Base-by-base conservation (phyloP, 2,329 filamentous ascomycete genomes). In the Chaetomium strumarium region DNA sequence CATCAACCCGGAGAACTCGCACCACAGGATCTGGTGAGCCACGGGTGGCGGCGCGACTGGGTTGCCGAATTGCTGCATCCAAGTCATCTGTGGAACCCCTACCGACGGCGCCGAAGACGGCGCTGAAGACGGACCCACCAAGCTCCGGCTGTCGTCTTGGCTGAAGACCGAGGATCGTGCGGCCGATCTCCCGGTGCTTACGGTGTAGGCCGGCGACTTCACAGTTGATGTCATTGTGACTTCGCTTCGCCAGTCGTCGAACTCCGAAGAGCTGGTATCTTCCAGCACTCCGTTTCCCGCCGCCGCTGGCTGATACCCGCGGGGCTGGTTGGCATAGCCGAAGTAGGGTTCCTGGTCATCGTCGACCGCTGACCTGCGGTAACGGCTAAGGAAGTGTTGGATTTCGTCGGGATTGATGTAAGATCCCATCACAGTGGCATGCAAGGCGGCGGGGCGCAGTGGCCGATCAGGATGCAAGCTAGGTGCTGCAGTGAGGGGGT, bases 1-100 rank as follows among this genome's bases (percentile, higher is more conserved):
- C 1, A 49, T 41, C 19, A 71, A 66, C 5, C 58, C 61, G 9
- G 57, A 53, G 34, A 79, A 75, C 51, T 80, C 77, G 66, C 76
- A 79, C 12, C 70, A 69, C 19, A 77, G 65, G 39, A 29, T 40
- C 24, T n/a, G 19, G 30, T 13, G 50, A 30, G 6, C 39, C 30
- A 13, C 20, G 16, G n/a, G 24, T 8, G 43, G 33, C 17, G 20
- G 14, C 12, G 17, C 4, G 19, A 5, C 30, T 14, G 19, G 44
- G 33, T n/a, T 24, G n/a, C 46, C 31, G 47, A 45, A 46, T 30
- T 52, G 55, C 17, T 48, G 42, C 12, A 13, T 19, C 24, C 51
- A 46, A 5, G 46, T 31, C 16, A 9, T 30, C 2, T 12, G 29
- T 12, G 41, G 40, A 14, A 17, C 16, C 30, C 36, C 34, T 9